Base-by-base conservation (phyloP, 2,329 filamentous ascomycete species). In the Diplocarpon rosae region DNA sequence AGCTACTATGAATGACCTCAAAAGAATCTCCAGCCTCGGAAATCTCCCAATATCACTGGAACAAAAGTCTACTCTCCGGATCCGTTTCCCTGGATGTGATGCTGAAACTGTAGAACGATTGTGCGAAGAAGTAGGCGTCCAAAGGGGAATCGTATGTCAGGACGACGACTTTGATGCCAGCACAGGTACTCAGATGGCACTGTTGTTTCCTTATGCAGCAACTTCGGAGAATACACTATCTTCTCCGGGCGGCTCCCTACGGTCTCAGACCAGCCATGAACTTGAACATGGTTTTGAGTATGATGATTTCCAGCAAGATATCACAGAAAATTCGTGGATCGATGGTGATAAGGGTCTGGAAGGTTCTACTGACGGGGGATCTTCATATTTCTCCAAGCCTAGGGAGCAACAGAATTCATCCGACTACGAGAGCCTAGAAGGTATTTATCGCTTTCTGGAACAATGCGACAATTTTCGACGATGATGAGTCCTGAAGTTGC, bases 11-110 rank as follows among this genome's bases (percentile, higher is more conserved):
- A 83, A 82, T 40, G 92, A 98, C 57, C 70, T 98, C 6, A 83
- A 85, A 57, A 77, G 78, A 30, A 69, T 98, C 1, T 76, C 87
- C 0, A 67, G 71, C 0, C 64, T 96, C 1, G 92, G 92, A 1
- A 88, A 95, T 59, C 67, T 98, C 15, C 88, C 90, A 0, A 77
- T 96, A 29, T 72, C 77, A 0, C 72, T 95, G 42, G 77, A 86
- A 54, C 50, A 55, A 43, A 73, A 75, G 31, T 69, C 73, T 29
- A 77, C 77, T 1, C 74, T 76, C 0, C 79, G 88, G 29, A 79
- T 96, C 1, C 82, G 88, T 27, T 96, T 98, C 59, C 88, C 89
- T 0, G 92, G 92, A 2, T 89, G 92, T 50, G 90, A 96, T 57
- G 79, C 79, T 0, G 76, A 81, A 13, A 85, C 85, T 0, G 83